Base-by-base conservation (phyloP, 163 green algal species). In the Volvox carteri region DNA sequence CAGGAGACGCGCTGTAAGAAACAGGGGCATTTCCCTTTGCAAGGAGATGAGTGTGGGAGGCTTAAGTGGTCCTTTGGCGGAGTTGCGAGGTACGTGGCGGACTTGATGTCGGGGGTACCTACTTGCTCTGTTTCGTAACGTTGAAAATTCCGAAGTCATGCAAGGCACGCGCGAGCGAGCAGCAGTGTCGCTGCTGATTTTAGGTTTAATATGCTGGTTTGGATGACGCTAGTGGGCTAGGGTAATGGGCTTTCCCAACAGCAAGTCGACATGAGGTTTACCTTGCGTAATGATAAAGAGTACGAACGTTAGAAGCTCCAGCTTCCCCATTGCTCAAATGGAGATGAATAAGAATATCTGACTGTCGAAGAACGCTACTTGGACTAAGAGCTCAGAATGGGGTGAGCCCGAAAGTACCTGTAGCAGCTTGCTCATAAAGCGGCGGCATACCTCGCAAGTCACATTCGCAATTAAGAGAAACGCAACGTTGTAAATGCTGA, bases 381-480 rank as follows among this genome's bases (percentile, higher is more conserved):
- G 30, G n/a, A 2, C 12, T 67, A 58, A 58, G 48, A 11, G 14
- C 60, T 23, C 60, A 4, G 60, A 72, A 12, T 9, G 28, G 4
- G 60, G n/a, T 72, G 2, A 11, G 60, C 23, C 60, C n/a, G 60
- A 75, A 25, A 75, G 12, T 30, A 30, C 65, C 65, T 35, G 65
- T 48, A 75, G n/a, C 65, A 75, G 35, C 65, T 44, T 48, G 65
- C 33, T 46, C 65, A 75, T 75, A 30, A n/a, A 21, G 65, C n/a
- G 62, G 37, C 3, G 62, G 28, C 8, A 33, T 42, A 11, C n/a
- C n/a, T 37, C n/a, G n/a, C n/a, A n/a, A n/a, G n/a, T n/a, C n/a
- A n/a, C n/a, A n/a, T n/a, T n/a, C n/a, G n/a, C n/a, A n/a, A n/a
- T n/a, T n/a, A n/a, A n/a, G n/a, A n/a, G n/a, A n/a, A n/a, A n/a